Conservation (phyloP, 805 yeast genomes). For the Saccharomycopsis sp. region DNA sequence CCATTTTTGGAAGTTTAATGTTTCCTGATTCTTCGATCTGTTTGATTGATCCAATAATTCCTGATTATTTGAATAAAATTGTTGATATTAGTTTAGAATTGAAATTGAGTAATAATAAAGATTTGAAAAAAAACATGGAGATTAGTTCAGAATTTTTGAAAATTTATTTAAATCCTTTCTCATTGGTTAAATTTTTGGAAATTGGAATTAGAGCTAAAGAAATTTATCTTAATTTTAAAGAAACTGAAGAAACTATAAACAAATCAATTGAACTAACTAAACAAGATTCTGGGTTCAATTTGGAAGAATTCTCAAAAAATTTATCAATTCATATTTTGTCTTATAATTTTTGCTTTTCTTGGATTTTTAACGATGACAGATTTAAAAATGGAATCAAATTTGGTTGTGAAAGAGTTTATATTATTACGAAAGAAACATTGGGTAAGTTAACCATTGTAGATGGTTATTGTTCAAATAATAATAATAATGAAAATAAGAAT, state of each 20-base stretch:
- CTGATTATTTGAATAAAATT: conserved; percentile 27
- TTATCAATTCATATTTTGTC: conserved; percentile 49
- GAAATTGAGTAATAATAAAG: conserved; percentile 32
- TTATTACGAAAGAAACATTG: conserved; percentile 45
- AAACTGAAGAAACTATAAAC: background rate
- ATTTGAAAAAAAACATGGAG: conserved; percentile 10
- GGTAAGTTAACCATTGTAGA: conserved; percentile 64
- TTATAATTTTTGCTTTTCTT: conserved; percentile 63
- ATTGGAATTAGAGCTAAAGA: conserved; percentile 14
- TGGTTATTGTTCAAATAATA: conserved; percentile 52
- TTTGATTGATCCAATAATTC: conserved; percentile 9
- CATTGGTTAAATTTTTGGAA: conserved; percentile 32
- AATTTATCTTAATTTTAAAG: background rate
- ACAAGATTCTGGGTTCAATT: conserved; percentile 11
- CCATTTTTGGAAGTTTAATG: conserved; percentile 4
- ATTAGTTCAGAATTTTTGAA: conserved; percentile 46
- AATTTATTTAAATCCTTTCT: conserved; percentile 43
- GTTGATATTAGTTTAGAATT: conserved; percentile 38
- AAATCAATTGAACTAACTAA: conserved; percentile 19
- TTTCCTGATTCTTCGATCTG: conserved; percentile 3
- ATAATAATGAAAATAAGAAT: conserved; percentile 38
- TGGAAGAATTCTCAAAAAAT: conserved; percentile 22
- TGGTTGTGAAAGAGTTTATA: conserved; percentile 68
- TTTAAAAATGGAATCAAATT: conserved; percentile 32
- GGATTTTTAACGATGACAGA: conserved; percentile 46